These are phyloP conservation scores for Pseudopithomyces chartarum DNA, from an alignment of 2,329 filamentous ascomycete species.

Conservation along the genomic window DNA sequence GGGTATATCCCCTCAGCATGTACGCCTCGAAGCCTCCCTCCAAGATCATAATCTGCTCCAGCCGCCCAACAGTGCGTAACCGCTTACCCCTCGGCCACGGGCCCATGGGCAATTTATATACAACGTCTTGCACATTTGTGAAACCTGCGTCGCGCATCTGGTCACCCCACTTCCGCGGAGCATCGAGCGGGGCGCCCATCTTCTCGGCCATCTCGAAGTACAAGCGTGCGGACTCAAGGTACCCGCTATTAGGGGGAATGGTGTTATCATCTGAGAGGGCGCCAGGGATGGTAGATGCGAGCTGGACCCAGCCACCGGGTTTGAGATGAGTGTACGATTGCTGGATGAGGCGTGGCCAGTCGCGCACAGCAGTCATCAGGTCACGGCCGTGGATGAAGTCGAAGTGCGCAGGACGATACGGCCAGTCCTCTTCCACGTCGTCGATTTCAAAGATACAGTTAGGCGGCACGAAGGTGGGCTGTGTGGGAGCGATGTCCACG, in stretches of 20 bases:
- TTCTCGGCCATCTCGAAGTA: slow-evolving; percentile 28
- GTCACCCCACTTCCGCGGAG: slow-evolving; percentile 38
- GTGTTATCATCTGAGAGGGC: slow-evolving; percentile 24
- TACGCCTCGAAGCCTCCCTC: slow-evolving; percentile 31
- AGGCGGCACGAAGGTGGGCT: slow-evolving; percentile 45
- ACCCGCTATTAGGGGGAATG: slow-evolving; percentile 25
- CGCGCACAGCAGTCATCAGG: slow-evolving; percentile 34
- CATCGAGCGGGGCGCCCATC: slow-evolving; percentile 42
- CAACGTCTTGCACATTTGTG: slow-evolving; percentile 47
- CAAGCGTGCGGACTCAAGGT: slow-evolving; percentile 22
- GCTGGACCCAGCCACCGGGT: slow-evolving; percentile 41
- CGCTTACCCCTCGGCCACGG: slow-evolving; percentile 33
- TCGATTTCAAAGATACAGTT: slow-evolving; percentile 48
- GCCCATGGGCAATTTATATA: slow-evolving; percentile 33
- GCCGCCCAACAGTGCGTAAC: slow-evolving; percentile 20
- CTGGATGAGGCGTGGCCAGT: slow-evolving; percentile 34
- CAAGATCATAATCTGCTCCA: slow-evolving; percentile 30
- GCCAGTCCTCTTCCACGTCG: slow-evolving; percentile 46
- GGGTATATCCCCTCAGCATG: slow-evolving; percentile 29
- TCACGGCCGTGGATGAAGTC: slow-evolving; percentile 40
- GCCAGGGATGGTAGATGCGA: slow-evolving; percentile 27
- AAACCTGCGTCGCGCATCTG: slow-evolving; percentile 46
- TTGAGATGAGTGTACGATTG: slow-evolving; percentile 45
- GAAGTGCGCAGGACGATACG: slow-evolving; percentile 35
- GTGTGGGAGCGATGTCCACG: slow-evolving; percentile 46